Evolutionary conservation across 306 rosid species (phyloP).

Genomic region (Vachellia collinsii): DNA sequence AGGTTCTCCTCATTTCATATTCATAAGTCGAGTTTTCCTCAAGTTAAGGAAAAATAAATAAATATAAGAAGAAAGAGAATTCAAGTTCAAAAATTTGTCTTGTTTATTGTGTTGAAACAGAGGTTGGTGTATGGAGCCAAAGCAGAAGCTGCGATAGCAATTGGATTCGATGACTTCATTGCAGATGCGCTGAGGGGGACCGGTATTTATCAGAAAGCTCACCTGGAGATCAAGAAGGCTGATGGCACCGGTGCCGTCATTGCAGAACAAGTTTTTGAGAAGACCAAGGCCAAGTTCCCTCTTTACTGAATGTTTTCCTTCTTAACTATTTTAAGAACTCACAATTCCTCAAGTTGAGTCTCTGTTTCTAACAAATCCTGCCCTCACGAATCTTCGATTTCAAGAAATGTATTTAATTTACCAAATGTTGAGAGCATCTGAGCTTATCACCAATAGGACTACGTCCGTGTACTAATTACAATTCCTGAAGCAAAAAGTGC

Average conservation of each 20-base stretch:
- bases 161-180: conserved; percentile 80
- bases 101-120: conserved; percentile 43
- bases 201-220: conserved; percentile 67
- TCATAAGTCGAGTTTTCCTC: neutral
- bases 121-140: conserved; percentile 90
- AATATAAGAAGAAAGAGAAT: neutral
- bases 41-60: neutral
- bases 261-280: conserved; percentile 90
- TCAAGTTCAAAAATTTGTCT: neutral
- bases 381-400: neutral
- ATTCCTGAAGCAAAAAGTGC: neutral
- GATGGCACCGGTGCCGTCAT: conserved; percentile 77
- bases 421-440: neutral
- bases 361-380: neutral
- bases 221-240: conserved; percentile 84
- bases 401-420: neutral
- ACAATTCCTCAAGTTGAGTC: neutral
- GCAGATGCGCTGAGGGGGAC: conserved; percentile 90
- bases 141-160: conserved; percentile 86
- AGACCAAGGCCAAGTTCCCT: conserved; percentile 67
- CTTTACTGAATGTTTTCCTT: conserved; percentile 2
- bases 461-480: neutral
- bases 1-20: conserved; percentile 12
- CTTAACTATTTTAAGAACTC: neutral
- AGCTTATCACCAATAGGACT: neutral